Conservation (phyloP, 1,139 yeast species). For the Sugiyamaella paludigena region DNA sequence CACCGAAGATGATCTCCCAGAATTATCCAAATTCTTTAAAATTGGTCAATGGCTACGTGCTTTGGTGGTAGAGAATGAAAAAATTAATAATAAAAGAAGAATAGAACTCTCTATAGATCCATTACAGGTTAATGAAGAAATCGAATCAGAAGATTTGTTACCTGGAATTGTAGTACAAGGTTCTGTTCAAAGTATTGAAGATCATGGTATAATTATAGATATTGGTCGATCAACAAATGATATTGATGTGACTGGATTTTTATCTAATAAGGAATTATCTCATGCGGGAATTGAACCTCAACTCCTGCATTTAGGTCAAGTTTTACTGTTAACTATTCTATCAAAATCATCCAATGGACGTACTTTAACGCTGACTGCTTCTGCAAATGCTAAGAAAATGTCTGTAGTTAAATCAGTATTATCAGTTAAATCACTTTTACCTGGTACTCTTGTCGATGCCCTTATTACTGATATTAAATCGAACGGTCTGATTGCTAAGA, state of each 20-base stretch:
- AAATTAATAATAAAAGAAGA: slow-evolving; percentile 46
- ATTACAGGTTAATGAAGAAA: slow-evolving; percentile 56
- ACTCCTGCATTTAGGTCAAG: slow-evolving; percentile 45
- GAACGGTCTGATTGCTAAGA: slow-evolving; percentile 61
- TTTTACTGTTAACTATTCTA: slow-evolving; percentile 36
- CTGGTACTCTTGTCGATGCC: slow-evolving; percentile 81
- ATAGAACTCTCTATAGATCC: slow-evolving; percentile 79
- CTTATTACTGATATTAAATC: slow-evolving; percentile 57
- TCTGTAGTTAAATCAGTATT: slow-evolving; percentile 54
- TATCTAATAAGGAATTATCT: slow-evolving; percentile 63
- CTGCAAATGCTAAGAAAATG: slow-evolving; percentile 43
- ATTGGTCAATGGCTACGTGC: slow-evolving; percentile 89
- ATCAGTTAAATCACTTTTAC: slow-evolving; percentile 73
- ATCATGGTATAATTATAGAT: slow-evolving; percentile 80
- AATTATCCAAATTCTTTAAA: slow-evolving; percentile 51
- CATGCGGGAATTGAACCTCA: slow-evolving; percentile 34
- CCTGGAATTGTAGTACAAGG: slow-evolving; percentile 70
- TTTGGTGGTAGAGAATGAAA: slow-evolving; percentile 50
- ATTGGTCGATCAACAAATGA: slow-evolving; percentile 48
- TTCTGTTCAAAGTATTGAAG: slow-evolving; percentile 76
- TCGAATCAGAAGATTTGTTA: slow-evolving; percentile 61
- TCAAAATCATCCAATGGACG: slow-evolving; percentile 48
- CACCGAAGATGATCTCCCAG: slow-evolving; percentile 35
- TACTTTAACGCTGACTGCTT: slow-evolving; percentile 56
- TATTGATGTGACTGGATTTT: slow-evolving; percentile 56